Conservation (phyloP, 352 stramenopile species). For the Halophytophthora polymorphica region DNA sequence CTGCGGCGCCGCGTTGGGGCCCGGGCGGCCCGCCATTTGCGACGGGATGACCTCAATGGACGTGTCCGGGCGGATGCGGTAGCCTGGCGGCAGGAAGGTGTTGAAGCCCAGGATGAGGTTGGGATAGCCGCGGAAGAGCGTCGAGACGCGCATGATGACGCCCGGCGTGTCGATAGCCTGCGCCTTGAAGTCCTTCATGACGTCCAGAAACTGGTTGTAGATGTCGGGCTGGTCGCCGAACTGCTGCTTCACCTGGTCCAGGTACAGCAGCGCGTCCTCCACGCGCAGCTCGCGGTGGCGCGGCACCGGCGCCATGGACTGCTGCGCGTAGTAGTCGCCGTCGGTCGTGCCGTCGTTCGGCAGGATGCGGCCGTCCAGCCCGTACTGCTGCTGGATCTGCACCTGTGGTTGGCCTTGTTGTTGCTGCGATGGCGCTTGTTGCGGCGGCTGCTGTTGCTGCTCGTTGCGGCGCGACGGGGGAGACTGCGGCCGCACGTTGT, state of each 20-base stretch:
- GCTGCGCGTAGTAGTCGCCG: conserved; percentile 40
- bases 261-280: conserved; percentile 98
- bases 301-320: conserved; percentile 21
- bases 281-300: conserved; percentile 87
- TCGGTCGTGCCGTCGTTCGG: conserved; percentile 31
- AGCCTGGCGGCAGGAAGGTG: conserved; percentile 97
- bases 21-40: conserved; percentile 46
- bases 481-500: conserved; percentile 41
- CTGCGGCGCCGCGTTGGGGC: conserved; percentile 10
- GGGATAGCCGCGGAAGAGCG: conserved; percentile 98
- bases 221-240: conserved; percentile 99
- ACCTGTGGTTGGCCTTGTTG: conserved; percentile 36
- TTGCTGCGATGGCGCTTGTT: conserved; percentile 10
- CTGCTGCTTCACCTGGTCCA: conserved; percentile 99
- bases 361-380: conserved; percentile 53
- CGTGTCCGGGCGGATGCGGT: conserved; percentile 83
- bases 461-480: conserved; percentile 32
- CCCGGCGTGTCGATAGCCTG: conserved; percentile 98
- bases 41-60: conserved; percentile 78
- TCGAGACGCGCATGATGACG: conserved; percentile 98
- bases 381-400: conserved; percentile 50
- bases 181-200: conserved; percentile 99
- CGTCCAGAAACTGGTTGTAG: conserved; percentile 99
- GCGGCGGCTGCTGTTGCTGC: conserved; percentile 33
- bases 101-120: conserved; percentile 99